Percentiles rank a stretch among this genome's conserved stretches.
These are phyloP conservation scores for Venustampulla echinocandica DNA, from an alignment of 495 filamentous ascomycete genomes.

Conservation along the genomic window DNA sequence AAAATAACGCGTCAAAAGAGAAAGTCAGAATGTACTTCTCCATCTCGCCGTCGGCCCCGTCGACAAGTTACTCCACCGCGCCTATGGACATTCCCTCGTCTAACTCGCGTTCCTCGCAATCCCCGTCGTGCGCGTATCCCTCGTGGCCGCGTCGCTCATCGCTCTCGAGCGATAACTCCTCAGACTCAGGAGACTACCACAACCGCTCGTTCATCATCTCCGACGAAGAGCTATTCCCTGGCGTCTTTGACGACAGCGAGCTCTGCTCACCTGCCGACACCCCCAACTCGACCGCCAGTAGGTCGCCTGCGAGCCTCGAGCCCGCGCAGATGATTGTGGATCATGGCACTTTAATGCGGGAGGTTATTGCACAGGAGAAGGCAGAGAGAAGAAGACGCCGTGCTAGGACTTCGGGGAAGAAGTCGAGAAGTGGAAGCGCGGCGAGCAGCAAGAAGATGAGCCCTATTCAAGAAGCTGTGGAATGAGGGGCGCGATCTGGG, in stretches of 20 bases:
- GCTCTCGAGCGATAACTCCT: constrained; percentile 30
- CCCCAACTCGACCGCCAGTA: constrained; percentile 4
- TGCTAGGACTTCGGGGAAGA: constrained; percentile 9
- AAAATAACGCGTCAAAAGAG: neutral
- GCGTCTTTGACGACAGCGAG: constrained; percentile 27
- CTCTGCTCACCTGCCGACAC: constrained; percentile 16
- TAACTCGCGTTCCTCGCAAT: constrained; percentile 12
- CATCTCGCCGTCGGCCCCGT: constrained; percentile 16
- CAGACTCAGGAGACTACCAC: constrained; percentile 30
- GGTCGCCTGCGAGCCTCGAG: constrained; percentile 11
- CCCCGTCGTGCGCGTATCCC: constrained; percentile 41
- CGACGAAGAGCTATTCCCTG: constrained; percentile 43
- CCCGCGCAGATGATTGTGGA: constrained; percentile 10
- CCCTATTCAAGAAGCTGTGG: constrained; percentile 19
- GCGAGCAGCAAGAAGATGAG: constrained; percentile 21
- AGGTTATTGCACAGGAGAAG: constrained; percentile 20
- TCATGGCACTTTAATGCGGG: constrained; percentile 16
- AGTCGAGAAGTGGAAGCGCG: constrained; percentile 16
- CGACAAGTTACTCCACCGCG: constrained; percentile 14
- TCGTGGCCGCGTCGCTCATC: constrained; percentile 45
- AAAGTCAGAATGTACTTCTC: constrained; percentile 18
- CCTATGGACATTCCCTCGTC: constrained; percentile 20
- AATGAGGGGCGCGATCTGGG: constrained; percentile 8
- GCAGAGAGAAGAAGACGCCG: constrained; percentile 15
- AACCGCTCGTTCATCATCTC: constrained; percentile 33